Evolutionary conservation across 768 basidiomycete species (phyloP).

Genomic region (Russula foetens): DNA sequence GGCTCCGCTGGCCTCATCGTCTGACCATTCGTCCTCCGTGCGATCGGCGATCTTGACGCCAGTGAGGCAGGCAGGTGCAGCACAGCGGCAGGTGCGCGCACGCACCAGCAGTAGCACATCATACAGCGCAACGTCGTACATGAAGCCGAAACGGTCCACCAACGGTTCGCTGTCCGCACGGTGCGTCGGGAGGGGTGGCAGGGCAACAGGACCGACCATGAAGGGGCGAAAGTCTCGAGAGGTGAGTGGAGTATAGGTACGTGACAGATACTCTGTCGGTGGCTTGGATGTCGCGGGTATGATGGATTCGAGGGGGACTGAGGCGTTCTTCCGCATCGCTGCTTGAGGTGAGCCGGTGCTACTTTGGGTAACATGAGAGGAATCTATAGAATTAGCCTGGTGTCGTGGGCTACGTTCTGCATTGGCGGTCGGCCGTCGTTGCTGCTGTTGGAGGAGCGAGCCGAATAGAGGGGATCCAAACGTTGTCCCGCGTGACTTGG

Average conservation of each 20-base stretch:
- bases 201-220: conserved; percentile 51
- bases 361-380: conserved; percentile 5
- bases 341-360: conserved; percentile 22
- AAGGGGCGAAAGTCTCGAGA: conserved; percentile 68
- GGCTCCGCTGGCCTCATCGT: conserved; percentile 49
- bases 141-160: conserved; percentile 86
- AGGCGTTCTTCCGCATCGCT: conserved; percentile 28
- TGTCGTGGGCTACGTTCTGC: conserved; percentile 20
- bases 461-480: conserved; percentile 55
- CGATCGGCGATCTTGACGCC: conserved; percentile 84
- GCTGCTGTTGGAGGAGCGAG: conserved; percentile 46
- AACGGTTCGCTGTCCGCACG: conserved; percentile 49
- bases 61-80: conserved; percentile 78
- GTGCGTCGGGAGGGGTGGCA: conserved; percentile 45
- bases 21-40: conserved; percentile 71
- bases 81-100: conserved; percentile 61
- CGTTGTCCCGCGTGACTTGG: conserved; percentile 31
- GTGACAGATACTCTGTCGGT: conserved; percentile 75
- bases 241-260: conserved; percentile 64
- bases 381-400: background rate
- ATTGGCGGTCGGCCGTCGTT: conserved; percentile 33
- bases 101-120: conserved; percentile 70
- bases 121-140: conserved; percentile 78
- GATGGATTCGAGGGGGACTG: conserved; percentile 72
- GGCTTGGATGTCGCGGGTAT: conserved; percentile 75